These are phyloP conservation scores for Starmera stellimalicola DNA, from an alignment of 1,139 yeast species.

Conservation along the genomic window DNA sequence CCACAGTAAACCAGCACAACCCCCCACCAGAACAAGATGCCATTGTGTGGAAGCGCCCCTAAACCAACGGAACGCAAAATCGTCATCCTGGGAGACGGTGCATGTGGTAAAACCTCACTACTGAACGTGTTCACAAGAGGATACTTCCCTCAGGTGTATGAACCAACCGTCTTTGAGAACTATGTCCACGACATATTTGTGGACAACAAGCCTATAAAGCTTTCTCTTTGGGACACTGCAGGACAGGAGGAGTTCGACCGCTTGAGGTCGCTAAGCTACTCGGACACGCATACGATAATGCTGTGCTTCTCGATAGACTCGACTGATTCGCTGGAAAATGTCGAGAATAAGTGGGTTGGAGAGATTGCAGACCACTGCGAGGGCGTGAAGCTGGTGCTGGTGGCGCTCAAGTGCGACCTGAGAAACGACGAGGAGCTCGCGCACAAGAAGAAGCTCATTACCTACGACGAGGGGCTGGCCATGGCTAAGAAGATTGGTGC, in stretches of 20 bases:
- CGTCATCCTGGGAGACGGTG: conserved; percentile 97
- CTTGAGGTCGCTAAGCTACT: conserved; percentile 77
- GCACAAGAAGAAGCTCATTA: conserved; percentile 44
- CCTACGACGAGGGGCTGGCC: conserved; percentile 74
- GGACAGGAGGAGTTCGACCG: conserved; percentile 98
- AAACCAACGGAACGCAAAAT: conserved; percentile 78
- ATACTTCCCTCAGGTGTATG: conserved; percentile 96
- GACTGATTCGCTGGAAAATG: conserved; percentile 88
- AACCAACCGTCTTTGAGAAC: conserved; percentile 96
- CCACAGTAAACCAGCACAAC: too few species aligned
- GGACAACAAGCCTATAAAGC: conserved; percentile 86
- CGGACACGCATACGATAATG: conserved; percentile 96
- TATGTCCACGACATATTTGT: conserved; percentile 95
- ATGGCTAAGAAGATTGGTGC: conserved; percentile 87
- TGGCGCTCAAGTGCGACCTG: conserved; percentile 90
- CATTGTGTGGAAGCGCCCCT: conserved; percentile 60
- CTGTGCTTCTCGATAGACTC: conserved; percentile 93
- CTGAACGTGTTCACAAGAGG: conserved; percentile 95
- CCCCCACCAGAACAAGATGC: too few species aligned
- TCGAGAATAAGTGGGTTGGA: conserved; percentile 92
- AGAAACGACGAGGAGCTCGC: conserved; percentile 44
- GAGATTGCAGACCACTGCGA: conserved; percentile 96
- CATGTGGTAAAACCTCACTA: conserved; percentile 86
- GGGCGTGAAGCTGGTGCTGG: conserved; percentile 87
- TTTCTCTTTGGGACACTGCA: conserved; percentile 97